These are phyloP conservation scores for Debaryomyces tyrocola DNA, from an alignment of 805 yeast genomes.

Conservation along the genomic window DNA sequence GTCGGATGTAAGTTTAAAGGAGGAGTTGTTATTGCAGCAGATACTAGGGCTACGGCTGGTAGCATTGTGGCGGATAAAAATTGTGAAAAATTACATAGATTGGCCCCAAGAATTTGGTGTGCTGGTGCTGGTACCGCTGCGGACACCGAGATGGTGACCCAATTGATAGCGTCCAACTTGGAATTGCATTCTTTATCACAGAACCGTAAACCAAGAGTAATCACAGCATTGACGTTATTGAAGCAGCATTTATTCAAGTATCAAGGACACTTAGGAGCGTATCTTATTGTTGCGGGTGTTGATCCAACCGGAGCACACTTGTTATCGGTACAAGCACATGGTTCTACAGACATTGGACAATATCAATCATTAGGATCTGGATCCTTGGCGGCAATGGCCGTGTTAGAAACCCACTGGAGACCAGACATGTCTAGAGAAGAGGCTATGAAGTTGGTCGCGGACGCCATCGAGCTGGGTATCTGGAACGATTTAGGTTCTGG, in stretches of 20 bases:
- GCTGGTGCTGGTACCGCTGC: conserved; percentile 99
- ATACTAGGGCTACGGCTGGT: conserved; percentile 97
- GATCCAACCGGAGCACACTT: conserved; percentile 96
- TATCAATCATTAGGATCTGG: conserved; percentile 95
- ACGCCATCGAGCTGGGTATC: conserved; percentile 96
- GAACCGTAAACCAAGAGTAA: conserved; percentile 87
- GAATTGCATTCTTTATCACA: conserved; percentile 87
- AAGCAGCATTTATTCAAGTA: conserved; percentile 95
- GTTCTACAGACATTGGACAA: conserved; percentile 94
- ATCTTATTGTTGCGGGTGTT: conserved; percentile 95
- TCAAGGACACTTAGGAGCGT: conserved; percentile 97
- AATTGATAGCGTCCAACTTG: conserved; percentile 83
- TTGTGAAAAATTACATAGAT: conserved; percentile 90
- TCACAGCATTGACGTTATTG: conserved; percentile 86
- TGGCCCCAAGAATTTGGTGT: conserved; percentile 95
- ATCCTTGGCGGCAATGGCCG: conserved; percentile 98
- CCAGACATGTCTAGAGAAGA: conserved; percentile 78
- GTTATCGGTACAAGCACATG: conserved; percentile 94
- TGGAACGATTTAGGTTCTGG: conserved; percentile 99
- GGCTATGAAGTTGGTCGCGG: conserved; percentile 87
- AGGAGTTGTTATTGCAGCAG: conserved; percentile 98
- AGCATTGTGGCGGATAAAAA: conserved; percentile 97
- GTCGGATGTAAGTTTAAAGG: conserved; percentile 92
- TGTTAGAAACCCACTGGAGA: conserved; percentile 85
- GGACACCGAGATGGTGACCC: conserved; percentile 97